phyloP scores from a whole-genome alignment of 495 filamentous ascomycete genomes.

The Aspergillus cavernicola region DNA sequence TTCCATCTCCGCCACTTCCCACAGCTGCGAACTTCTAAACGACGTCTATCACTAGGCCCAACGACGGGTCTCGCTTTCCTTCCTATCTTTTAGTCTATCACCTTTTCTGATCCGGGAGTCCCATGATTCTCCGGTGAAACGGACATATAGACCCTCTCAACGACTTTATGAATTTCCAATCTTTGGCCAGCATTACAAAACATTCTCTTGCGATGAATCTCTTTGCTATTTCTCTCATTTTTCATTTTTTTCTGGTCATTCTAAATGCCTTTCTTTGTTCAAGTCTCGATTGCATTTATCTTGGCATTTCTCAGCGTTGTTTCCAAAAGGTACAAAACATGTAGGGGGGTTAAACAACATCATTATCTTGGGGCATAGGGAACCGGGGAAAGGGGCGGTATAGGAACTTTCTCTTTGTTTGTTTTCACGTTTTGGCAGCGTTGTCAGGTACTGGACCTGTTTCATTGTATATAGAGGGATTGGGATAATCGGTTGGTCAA shows the following conservation, averaged over 20 bases:
- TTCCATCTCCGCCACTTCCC: slow-evolving; percentile 26
- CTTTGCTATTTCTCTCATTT: slow-evolving; percentile 5
- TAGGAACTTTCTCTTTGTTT: slow-evolving; percentile 19
- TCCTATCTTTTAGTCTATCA: neutral
- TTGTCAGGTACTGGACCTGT: neutral
- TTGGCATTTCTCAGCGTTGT: slow-evolving; percentile 44
- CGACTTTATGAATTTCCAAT: slow-evolving; percentile 21
- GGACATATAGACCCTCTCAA: slow-evolving; percentile 17
- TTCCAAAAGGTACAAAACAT: slow-evolving; percentile 18
- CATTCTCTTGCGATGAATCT: slow-evolving; percentile 11
- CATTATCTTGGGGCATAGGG: slow-evolving; percentile 15
- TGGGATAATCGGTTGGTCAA: neutral
- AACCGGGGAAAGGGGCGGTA: slow-evolving; percentile 23
- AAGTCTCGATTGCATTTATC: slow-evolving; percentile 21
- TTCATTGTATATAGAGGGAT: slow-evolving; percentile 12
- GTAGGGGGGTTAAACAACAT: slow-evolving; percentile 15
- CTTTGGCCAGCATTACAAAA: slow-evolving; percentile 2
- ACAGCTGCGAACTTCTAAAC: slow-evolving; percentile 13
- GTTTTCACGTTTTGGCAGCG: slow-evolving; percentile 2
- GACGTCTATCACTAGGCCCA: neutral
- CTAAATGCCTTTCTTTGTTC: slow-evolving; percentile 8
- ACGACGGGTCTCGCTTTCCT: neutral
- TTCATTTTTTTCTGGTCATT: slow-evolving; percentile 4
- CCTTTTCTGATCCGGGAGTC: neutral
- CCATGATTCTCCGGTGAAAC: slow-evolving; percentile 3